A percentile compares a stretch with the other conserved stretches of the same genome.
These are phyloP conservation scores for Paratinospora sagittata DNA, from an alignment of 164 flowering plant species.

Conservation along the genomic window DNA sequence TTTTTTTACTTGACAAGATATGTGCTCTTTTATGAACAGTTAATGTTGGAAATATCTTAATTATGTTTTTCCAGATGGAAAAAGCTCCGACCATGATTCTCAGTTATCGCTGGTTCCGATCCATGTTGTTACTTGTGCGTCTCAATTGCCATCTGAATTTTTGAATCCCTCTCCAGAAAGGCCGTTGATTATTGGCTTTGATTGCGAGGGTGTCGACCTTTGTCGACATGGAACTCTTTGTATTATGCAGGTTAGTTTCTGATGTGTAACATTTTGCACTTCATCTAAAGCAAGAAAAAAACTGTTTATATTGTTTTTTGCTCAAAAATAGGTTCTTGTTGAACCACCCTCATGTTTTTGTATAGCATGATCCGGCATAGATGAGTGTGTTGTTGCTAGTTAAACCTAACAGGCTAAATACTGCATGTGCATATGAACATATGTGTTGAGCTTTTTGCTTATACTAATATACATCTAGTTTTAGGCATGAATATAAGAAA, in stretches of 20 bases:
- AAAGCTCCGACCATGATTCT: slow-evolving; percentile 27
- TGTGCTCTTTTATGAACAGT: neutral
- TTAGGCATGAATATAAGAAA: too few relatives aligned
- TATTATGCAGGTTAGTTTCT: slow-evolving; percentile 65
- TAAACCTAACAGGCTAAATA: too few relatives aligned
- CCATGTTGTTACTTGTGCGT: slow-evolving; percentile 57
- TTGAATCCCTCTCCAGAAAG: slow-evolving; percentile 61
- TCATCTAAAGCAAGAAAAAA: too few relatives aligned
- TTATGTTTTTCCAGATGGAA: slow-evolving; percentile 28
- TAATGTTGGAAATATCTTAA: neutral
- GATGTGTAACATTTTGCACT: too few relatives aligned
- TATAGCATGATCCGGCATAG: too few relatives aligned
- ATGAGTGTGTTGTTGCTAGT: too few relatives aligned
- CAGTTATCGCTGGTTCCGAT: slow-evolving; percentile 34
- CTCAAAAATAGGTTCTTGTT: too few relatives aligned
- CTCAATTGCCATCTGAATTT: slow-evolving; percentile 77
- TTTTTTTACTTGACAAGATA: neutral
- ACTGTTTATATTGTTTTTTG: too few relatives aligned
- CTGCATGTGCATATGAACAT: too few relatives aligned
- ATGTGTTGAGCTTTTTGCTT: too few relatives aligned
- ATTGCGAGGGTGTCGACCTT: slow-evolving; percentile 91
- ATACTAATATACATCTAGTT: too few relatives aligned
- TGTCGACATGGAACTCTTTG: slow-evolving; percentile 82
- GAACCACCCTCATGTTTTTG: too few relatives aligned
- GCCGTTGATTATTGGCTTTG: slow-evolving; percentile 72